Base-by-base conservation (phyloP, 179 eudicot genomes). In the Beta macrorhiza region DNA sequence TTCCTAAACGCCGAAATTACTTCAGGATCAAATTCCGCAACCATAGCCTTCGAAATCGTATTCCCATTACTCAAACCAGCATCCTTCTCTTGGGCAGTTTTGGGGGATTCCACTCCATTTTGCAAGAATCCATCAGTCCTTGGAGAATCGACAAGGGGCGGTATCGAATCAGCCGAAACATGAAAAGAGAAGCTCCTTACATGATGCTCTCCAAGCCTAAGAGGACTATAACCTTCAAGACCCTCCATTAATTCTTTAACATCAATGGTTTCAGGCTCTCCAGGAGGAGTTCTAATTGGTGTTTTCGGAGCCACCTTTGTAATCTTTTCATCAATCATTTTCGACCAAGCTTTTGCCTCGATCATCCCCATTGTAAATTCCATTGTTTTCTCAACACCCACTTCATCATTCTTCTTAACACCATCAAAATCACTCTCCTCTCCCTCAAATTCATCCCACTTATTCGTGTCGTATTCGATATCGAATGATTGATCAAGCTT, bases 181-280 rank as follows among this genome's bases (percentile, higher is more conserved):
- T 90, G 90, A 55, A 95, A 95, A 0, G 97, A 93, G 63, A 91
- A 88, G 83, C 98, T 91, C 2, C 98, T 84, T 5, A 79, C 25
- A 72, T 90, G 78, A 5, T 71, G 64, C 32, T 74, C 82, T 3
- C 73, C 57, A 37, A 74, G 37, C 53, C 82, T 81, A 22, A 84
- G 62, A 84, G 84, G 84, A 72, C 90, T 89, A 8, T 78, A 80
- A 53, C 90, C 98, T 62, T 95, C 99, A 42, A 95, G 87, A 0
- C 99, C 99, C 68, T 91, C 98, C 99, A 95, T 95, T 58, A 95
- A 86, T 47, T 95, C 99, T 87, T 87, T 85, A 42, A 94, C 92
- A 85, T 93, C 79, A 77, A 95, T 95, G 1, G 82, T 90, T 81
- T 95, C 99, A 19, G 98, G 99, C 74, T 95, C 99, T 0, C 97